Percentiles rank a stretch among this genome's conserved stretches.
Conservation (phyloP, 257 asterid species). For the Rhazya stricta region DNA sequence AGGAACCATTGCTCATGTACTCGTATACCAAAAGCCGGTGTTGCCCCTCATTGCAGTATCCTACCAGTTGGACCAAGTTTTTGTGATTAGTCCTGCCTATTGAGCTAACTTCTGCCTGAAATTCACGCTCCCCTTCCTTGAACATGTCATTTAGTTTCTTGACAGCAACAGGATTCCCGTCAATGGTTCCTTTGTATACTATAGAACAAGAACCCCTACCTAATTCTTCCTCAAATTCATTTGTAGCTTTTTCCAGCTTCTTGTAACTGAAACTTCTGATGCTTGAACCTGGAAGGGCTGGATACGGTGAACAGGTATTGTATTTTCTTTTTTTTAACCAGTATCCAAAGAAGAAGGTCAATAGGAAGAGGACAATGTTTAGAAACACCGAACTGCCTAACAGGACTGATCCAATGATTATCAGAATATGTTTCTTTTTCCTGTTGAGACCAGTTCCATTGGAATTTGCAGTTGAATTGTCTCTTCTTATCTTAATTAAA, state of each 20-base stretch:
- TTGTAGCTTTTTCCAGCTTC: slow-evolving; percentile 48
- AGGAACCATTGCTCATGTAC: slow-evolving; percentile 39
- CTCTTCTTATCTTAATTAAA: slow-evolving; percentile 7
- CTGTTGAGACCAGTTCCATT: background rate
- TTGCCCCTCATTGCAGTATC: slow-evolving; percentile 40
- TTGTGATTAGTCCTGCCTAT: slow-evolving; percentile 57
- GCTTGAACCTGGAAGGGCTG: slow-evolving; percentile 1
- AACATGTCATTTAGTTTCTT: slow-evolving; percentile 37
- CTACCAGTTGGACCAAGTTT: slow-evolving; percentile 49
- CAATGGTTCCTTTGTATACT: slow-evolving; percentile 43
- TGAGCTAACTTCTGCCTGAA: slow-evolving; percentile 45
- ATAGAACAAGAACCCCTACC: slow-evolving; percentile 52
- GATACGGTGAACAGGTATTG: background rate
- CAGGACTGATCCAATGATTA: slow-evolving; percentile 8
- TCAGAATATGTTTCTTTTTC: background rate
- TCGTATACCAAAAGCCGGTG: slow-evolving; percentile 49
- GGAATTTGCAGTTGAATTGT: background rate
- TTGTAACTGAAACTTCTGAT: slow-evolving; percentile 18
- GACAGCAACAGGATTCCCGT: slow-evolving; percentile 44
- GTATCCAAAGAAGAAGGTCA: background rate
- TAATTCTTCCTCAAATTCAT: slow-evolving; percentile 36
- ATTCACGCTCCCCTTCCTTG: slow-evolving; percentile 38
- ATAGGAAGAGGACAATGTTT: slow-evolving; percentile 2
- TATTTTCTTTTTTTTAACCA: background rate
- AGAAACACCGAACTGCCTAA: slow-evolving; percentile 1